Evolutionary conservation across 2,329 filamentous ascomycete species (phyloP), one percentile per base, ranked within the genome.

Genomic region (Talaromyces atroroseus): DNA sequence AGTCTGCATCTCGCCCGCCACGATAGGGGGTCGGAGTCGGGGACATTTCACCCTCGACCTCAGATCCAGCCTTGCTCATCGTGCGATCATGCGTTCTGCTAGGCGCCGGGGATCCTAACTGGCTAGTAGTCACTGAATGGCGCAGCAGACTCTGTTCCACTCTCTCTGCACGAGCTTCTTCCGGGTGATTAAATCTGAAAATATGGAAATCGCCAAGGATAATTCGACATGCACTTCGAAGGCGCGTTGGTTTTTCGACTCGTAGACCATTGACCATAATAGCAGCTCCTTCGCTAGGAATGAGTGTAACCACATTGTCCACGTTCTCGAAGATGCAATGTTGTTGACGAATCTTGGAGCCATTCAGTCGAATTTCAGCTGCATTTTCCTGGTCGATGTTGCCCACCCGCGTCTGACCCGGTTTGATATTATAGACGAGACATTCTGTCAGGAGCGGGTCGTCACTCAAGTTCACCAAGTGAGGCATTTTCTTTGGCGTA

Each of bases 171-270:
- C 90, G 86, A 29, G 94, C 94, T 75, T 99, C 94, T 79, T 96
- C 88, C 0, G 94, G 94, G 68, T 99, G 92, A 66, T 97, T 99
- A 78, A 99, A 99, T 56, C 94, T 82, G 75, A 99, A 97, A 59
- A 99, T 99, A 71, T 99, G 94, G 65, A 99, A 99, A 72, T 99
- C 94, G 42, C 94, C 94, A 10, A 99, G 79, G 60, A 99, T 99
- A 54, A 99, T 89, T 60, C 94, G 88, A 70, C 92, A 96, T 5
- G 94, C 94, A 65, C 92, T 96, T 67, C 92, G 87, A 45, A 99
- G 79, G 62, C 91, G 84, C 62, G 87, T 91, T 1, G 92, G 86
- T 66, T 92, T 91, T 54, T 91, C 85, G 54, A 97, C 89, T 18
- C 92, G 88, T 62, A 92, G 83, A 57, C 94, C 94, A 66, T 99